phyloP scores from a whole-genome alignment of 108 stramenopile genomes.

The Nitzschia sp. region DNA sequence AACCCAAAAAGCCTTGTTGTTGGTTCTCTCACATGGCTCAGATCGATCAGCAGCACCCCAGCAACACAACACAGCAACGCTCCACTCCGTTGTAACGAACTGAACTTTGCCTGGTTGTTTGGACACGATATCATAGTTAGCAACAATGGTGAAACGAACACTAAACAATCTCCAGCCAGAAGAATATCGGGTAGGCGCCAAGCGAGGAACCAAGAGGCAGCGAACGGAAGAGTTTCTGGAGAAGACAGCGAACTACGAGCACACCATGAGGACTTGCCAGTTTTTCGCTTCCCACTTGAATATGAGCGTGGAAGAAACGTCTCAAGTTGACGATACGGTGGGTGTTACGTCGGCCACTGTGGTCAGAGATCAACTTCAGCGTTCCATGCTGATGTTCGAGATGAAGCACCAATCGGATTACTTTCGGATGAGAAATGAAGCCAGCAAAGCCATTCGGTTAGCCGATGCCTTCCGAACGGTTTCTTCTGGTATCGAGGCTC shows the following conservation, averaged over 20 bases:
- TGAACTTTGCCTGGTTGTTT: too few relatives aligned
- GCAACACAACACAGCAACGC: too few relatives aligned
- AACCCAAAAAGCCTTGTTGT: too few relatives aligned
- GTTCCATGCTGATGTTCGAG: neutral
- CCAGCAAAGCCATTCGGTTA: neutral
- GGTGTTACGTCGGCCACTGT: neutral
- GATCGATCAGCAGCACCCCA: too few relatives aligned
- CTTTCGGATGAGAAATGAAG: neutral
- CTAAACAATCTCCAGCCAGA: neutral
- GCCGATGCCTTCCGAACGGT: neutral
- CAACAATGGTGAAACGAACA: neutral
- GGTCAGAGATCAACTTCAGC: neutral
- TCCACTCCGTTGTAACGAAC: too few relatives aligned
- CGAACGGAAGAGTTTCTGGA: slow-evolving; percentile 2
- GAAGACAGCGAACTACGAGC: neutral
- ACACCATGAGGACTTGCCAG: neutral
- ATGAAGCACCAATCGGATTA: neutral
- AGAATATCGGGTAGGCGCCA: neutral
- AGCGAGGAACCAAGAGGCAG: neutral
- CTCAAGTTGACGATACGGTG: neutral
- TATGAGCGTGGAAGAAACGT: neutral
- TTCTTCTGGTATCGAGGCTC: neutral
- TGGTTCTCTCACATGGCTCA: too few relatives aligned
- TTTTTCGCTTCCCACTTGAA: neutral
- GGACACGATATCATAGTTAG: too few relatives aligned